Conservation (phyloP, 257 asterid genomes). For the Nicotiana paniculata region DNA sequence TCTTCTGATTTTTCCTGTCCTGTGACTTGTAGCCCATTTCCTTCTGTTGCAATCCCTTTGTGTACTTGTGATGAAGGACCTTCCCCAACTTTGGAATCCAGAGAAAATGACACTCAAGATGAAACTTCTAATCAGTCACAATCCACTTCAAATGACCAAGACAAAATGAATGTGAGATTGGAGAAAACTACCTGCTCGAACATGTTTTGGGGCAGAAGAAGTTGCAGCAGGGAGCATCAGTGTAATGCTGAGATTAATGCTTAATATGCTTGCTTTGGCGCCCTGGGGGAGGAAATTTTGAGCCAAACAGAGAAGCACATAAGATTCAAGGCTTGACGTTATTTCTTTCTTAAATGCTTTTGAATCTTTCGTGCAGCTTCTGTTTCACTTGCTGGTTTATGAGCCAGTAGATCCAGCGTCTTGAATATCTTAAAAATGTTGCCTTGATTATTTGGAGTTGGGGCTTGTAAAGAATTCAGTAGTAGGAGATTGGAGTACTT, state of each 20-base stretch:
- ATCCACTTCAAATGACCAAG: conserved; percentile 40
- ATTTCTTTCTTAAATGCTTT: neutral
- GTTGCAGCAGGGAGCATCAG: conserved; percentile 93
- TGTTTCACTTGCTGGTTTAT: neutral
- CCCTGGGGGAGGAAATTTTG: neutral
- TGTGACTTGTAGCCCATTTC: conserved; percentile 89
- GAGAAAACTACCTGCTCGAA: conserved; percentile 74
- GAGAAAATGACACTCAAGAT: conserved; percentile 43
- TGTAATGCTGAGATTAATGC: conserved; percentile 94
- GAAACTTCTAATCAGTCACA: conserved; percentile 57
- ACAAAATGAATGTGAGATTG: conserved; percentile 47
- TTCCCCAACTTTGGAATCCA: conserved; percentile 54
- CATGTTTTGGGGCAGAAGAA: conserved; percentile 95
- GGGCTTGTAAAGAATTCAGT: conserved; percentile 10
- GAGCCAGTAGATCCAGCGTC: neutral
- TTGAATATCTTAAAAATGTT: neutral
- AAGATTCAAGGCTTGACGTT: neutral
- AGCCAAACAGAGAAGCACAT: neutral
- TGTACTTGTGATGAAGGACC: conserved; percentile 86
- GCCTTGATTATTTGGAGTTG: neutral
- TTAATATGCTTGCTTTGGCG: conserved; percentile 18
- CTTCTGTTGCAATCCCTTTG: conserved; percentile 72
- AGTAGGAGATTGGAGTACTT: neutral
- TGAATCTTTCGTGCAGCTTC: conserved; percentile 3
- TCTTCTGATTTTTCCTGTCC: conserved; percentile 74